Evolutionary conservation across 2,329 filamentous ascomycete species (phyloP).

Genomic region (Hypoxylon sp.): DNA sequence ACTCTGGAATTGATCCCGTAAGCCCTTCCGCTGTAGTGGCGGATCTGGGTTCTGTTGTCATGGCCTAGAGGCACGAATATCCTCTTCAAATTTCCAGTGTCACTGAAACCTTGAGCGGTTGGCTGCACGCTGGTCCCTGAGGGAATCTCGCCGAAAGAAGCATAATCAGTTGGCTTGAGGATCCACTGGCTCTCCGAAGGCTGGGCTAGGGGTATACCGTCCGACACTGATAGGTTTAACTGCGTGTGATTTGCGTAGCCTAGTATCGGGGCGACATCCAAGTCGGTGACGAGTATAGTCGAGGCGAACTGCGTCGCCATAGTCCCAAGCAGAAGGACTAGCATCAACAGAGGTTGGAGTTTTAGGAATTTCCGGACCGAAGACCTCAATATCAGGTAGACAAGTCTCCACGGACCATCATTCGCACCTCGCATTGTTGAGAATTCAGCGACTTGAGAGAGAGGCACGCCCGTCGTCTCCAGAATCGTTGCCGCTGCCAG

Average conservation of each 20-base stretch:
- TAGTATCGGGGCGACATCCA: conserved; percentile 32
- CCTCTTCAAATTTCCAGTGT: conserved; percentile 44
- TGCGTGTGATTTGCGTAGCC: conserved; percentile 27
- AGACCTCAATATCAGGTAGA: conserved; percentile 34
- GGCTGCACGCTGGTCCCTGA: conserved; percentile 17
- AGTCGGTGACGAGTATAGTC: conserved; percentile 44
- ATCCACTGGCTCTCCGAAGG: conserved; percentile 20
- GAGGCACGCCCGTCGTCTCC: conserved; percentile 45
- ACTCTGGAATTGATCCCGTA: conserved; percentile 40
- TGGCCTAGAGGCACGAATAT: conserved; percentile 39
- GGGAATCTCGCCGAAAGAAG: conserved; percentile 40
- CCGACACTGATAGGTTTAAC: conserved; percentile 33
- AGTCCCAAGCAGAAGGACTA: conserved; percentile 33
- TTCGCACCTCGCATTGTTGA: conserved; percentile 46
- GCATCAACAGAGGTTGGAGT: conserved; percentile 31
- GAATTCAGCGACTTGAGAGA: conserved; percentile 46
- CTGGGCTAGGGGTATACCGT: conserved; percentile 8
- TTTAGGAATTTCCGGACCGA: conserved; percentile 20
- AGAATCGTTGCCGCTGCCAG: conserved; percentile 45
- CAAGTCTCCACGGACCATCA: conserved; percentile 44
- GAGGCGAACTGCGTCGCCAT: conserved; percentile 44
- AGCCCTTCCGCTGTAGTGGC: conserved; percentile 34
- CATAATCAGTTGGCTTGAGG: conserved; percentile 37
- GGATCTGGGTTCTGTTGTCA: conserved; percentile 34
- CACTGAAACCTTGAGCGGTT: conserved; percentile 35